Evolutionary conservation across 108 stramenopile species (phyloP).

Genomic region (Mediolabrus comicus): DNA sequence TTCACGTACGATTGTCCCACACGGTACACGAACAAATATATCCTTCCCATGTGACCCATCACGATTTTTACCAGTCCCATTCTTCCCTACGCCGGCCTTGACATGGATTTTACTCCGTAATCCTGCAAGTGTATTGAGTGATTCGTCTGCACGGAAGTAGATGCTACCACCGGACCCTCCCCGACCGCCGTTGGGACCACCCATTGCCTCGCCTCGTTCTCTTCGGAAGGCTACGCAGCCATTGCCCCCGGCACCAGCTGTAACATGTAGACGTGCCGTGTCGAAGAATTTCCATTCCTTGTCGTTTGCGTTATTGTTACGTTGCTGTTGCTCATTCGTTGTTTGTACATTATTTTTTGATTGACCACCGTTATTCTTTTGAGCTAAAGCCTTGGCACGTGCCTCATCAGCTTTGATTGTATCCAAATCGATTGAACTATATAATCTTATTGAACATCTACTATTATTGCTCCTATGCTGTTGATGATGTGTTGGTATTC

Average conservation of each 20-base stretch:
- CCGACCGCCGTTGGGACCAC: conserved; percentile 90
- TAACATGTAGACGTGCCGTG: conserved; percentile 84
- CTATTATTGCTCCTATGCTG: not conserved
- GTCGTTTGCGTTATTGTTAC: conserved; percentile 55
- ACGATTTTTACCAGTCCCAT: conserved; percentile 86
- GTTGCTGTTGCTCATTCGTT: conserved; percentile 13
- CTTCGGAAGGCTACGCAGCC: conserved; percentile 94
- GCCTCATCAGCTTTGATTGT: conserved; percentile 23
- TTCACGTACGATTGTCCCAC: conserved; percentile 93
- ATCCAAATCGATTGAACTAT: conserved; percentile 1
- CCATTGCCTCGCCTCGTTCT: conserved; percentile 88
- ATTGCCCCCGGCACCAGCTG: conserved; percentile 92
- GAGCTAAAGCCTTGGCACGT: conserved; percentile 14
- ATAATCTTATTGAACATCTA: not conserved
- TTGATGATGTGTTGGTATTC: too few relatives aligned
- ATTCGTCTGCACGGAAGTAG: conserved; percentile 74
- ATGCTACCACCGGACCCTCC: conserved; percentile 90
- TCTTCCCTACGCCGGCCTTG: conserved; percentile 68
- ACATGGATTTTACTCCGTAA: conserved; percentile 82
- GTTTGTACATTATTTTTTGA: not conserved
- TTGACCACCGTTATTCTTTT: not conserved
- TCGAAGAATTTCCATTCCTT: conserved; percentile 94
- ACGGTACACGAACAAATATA: conserved; percentile 79
- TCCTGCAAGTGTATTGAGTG: conserved; percentile 87
- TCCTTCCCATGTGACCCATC: conserved; percentile 78